Conservation (phyloP, 2,329 filamentous ascomycete species). For the Phoma sp. region DNA sequence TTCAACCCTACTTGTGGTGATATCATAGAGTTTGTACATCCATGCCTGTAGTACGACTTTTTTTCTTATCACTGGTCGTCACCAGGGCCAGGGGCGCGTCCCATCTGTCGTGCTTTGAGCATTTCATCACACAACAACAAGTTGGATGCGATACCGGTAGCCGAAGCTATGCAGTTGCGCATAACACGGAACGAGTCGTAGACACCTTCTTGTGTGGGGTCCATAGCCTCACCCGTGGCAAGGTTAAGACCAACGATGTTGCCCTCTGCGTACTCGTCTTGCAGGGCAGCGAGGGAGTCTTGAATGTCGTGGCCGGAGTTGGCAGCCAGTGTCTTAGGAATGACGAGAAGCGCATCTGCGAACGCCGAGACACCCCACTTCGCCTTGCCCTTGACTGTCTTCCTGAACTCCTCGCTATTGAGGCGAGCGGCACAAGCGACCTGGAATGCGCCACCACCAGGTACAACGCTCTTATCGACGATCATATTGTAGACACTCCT, state of each 20-base stretch:
- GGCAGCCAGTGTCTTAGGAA: conserved; percentile 95
- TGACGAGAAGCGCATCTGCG: conserved; percentile 90
- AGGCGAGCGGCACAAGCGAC: conserved; percentile 89
- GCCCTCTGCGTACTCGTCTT: conserved; percentile 85
- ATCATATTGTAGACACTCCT: conserved; percentile 99
- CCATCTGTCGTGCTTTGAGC: conserved; percentile 97
- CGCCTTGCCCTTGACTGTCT: conserved; percentile 95
- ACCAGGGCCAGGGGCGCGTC: conserved; percentile 15
- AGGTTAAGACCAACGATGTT: conserved; percentile 87
- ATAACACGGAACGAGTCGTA: conserved; percentile 97
- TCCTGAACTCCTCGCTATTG: conserved; percentile 83
- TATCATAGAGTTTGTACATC: neutral
- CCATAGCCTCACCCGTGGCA: conserved; percentile 89
- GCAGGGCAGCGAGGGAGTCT: conserved; percentile 84
- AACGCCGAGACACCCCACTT: conserved; percentile 96
- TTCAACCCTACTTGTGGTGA: neutral
- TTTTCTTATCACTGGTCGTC: conserved; percentile 11
- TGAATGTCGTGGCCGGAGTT: conserved; percentile 97
- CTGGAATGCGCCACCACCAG: conserved; percentile 94
- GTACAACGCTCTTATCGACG: conserved; percentile 94
- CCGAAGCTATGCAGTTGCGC: conserved; percentile 91
- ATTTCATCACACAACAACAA: conserved; percentile 94
- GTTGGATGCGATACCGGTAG: conserved; percentile 94
- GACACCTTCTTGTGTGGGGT: conserved; percentile 88
- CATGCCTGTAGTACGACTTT: neutral